Evolutionary conservation across 257 asterid genomes (phyloP).

Genomic region (Verbascum thapsus): DNA sequence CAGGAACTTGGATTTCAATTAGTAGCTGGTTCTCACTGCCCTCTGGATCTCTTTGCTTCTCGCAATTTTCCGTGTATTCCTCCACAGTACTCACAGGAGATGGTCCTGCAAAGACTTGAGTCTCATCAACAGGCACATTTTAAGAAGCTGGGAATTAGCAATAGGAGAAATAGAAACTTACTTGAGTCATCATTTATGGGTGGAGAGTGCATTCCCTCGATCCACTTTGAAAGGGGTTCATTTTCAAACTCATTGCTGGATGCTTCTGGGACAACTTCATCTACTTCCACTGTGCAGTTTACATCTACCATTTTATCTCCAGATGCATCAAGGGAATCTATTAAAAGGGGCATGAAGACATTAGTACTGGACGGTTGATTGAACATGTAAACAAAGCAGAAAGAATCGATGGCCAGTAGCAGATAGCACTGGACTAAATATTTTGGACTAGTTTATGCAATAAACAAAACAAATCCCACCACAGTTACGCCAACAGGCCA

Average conservation of each 20-base stretch:
- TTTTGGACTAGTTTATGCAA: too few relatives aligned
- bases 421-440: too few relatives aligned
- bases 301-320: slow-evolving; percentile 28
- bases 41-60: slow-evolving; percentile 27
- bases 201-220: slow-evolving; percentile 51
- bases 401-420: not conserved
- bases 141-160: slow-evolving; percentile 11
- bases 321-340: slow-evolving; percentile 42
- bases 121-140: slow-evolving; percentile 2
- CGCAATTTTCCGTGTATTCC: slow-evolving; percentile 31
- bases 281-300: slow-evolving; percentile 27
- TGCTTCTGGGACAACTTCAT: slow-evolving; percentile 29
- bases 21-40: slow-evolving; percentile 22
- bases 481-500: slow-evolving; percentile 13
- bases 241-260: slow-evolving; percentile 47
- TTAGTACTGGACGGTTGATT: slow-evolving; percentile 19
- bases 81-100: slow-evolving; percentile 32
- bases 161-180: slow-evolving; percentile 29
- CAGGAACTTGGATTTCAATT: not conserved
- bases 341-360: slow-evolving; percentile 27
- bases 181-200: slow-evolving; percentile 44
- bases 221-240: slow-evolving; percentile 70
- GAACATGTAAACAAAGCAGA: slow-evolving; percentile 17
- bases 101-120: slow-evolving; percentile 37
- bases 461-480: not conserved